A percentile compares a stretch with the other conserved stretches of the same genome.
Conservation (phyloP, 768 basidiomycete species). For the Butyriboletus loyo region DNA sequence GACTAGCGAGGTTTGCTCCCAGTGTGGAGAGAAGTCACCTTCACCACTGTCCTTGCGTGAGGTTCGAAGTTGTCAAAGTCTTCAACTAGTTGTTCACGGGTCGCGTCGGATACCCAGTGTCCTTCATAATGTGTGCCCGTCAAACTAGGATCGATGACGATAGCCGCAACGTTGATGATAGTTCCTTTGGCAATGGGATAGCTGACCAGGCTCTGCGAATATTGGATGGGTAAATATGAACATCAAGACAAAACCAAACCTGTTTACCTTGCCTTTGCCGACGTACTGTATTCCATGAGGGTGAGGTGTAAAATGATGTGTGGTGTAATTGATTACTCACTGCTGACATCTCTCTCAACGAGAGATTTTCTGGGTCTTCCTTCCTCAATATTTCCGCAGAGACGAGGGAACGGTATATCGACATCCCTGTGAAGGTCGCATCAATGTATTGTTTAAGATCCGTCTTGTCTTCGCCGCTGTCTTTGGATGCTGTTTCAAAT, state of each 20-base stretch:
- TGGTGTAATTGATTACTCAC: conserved; percentile 17
- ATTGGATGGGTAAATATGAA: neutral
- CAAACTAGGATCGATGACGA: conserved; percentile 26
- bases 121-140: conserved; percentile 32
- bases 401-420: conserved; percentile 39
- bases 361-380: conserved; percentile 20
- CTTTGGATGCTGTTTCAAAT: conserved; percentile 17
- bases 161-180: conserved; percentile 36
- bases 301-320: conserved; percentile 5
- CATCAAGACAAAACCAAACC: neutral
- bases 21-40: conserved; percentile 15
- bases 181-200: conserved; percentile 40
- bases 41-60: conserved; percentile 29
- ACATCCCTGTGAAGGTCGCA: conserved; percentile 41
- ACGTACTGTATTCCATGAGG: conserved; percentile 6
- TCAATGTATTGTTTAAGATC: conserved; percentile 14
- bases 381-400: conserved; percentile 30
- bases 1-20: neutral
- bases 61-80: conserved; percentile 37
- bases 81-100: conserved; percentile 33
- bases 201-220: conserved; percentile 35
- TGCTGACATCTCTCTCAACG: conserved; percentile 14
- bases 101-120: conserved; percentile 28
- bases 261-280: conserved; percentile 7
- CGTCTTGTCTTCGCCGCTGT: neutral